phyloP scores from a whole-genome alignment of 1,284 basidiomycete species.

The Ganoderma lucidum region DNA sequence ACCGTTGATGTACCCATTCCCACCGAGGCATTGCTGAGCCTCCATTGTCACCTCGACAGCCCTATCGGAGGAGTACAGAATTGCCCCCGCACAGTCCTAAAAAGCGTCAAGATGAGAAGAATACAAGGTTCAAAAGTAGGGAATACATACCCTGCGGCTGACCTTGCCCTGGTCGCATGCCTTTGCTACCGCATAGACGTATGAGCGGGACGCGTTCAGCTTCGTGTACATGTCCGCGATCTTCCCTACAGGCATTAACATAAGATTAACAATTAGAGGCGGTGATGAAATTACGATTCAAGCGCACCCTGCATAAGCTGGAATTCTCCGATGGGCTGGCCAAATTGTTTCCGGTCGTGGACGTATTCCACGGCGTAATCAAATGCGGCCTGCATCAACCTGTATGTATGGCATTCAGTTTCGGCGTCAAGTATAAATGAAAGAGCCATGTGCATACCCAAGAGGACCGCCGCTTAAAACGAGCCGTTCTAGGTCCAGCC shows the following conservation, averaged over 20 bases:
- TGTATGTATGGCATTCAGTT: constrained; percentile 38
- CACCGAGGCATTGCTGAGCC: constrained; percentile 91
- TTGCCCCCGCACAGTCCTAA: constrained; percentile 93
- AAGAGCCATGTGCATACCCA: constrained; percentile 49
- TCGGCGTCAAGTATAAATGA: constrained; percentile 8
- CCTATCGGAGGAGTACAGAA: constrained; percentile 90
- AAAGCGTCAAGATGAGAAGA: not conserved
- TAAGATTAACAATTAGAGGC: not conserved
- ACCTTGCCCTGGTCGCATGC: constrained; percentile 87
- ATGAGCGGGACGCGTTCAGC: constrained; percentile 86
- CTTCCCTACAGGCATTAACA: constrained; percentile 55
- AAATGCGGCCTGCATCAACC: constrained; percentile 96
- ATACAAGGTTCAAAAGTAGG: not conserved
- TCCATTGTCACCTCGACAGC: constrained; percentile 92
- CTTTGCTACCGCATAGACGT: constrained; percentile 92
- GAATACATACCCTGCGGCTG: constrained; percentile 74
- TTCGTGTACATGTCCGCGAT: constrained; percentile 97
- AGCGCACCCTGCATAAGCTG: constrained; percentile 89
- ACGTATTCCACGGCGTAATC: constrained; percentile 90
- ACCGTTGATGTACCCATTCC: constrained; percentile 95
- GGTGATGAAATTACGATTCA: not conserved
- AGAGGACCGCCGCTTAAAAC: constrained; percentile 90
- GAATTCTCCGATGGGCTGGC: constrained; percentile 88
- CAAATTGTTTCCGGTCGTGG: constrained; percentile 93
- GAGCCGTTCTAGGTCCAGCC: constrained; percentile 91